These are phyloP conservation scores for Ceratorhiza oryzae-sativae DNA, from an alignment of 1,284 basidiomycete species.

Conservation along the genomic window DNA sequence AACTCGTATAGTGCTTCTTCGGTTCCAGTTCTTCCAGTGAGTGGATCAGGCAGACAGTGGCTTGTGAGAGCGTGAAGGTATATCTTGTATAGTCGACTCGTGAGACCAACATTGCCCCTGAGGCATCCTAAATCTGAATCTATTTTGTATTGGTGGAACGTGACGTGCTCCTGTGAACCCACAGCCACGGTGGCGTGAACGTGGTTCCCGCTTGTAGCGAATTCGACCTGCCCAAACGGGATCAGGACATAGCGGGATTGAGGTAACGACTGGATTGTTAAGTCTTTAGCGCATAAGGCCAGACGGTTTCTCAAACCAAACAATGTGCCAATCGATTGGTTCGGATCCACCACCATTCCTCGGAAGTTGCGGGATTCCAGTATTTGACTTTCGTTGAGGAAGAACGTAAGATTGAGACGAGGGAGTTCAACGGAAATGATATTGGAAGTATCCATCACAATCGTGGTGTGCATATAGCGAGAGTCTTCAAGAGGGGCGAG, in stretches of 20 bases:
- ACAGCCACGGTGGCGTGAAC: slow-evolving; percentile 6
- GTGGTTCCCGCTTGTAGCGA: slow-evolving; percentile 36
- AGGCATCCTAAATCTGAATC: slow-evolving; percentile 54
- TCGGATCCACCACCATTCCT: slow-evolving; percentile 46
- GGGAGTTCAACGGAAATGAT: slow-evolving; percentile 40
- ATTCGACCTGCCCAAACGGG: slow-evolving; percentile 51
- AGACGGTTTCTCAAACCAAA: slow-evolving; percentile 45
- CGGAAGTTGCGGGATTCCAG: slow-evolving; percentile 44
- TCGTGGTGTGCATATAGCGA: slow-evolving; percentile 15
- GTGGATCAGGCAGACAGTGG: slow-evolving; percentile 55
- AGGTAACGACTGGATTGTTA: not conserved
- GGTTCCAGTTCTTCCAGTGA: slow-evolving; percentile 56
- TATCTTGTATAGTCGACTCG: slow-evolving; percentile 53
- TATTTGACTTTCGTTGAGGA: slow-evolving; percentile 36
- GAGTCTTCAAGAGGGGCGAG: slow-evolving; percentile 28
- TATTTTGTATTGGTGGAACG: slow-evolving; percentile 51
- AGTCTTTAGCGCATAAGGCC: slow-evolving; percentile 34
- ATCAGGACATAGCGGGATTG: slow-evolving; percentile 49
- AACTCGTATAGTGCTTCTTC: slow-evolving; percentile 57
- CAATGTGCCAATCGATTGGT: slow-evolving; percentile 47
- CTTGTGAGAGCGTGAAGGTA: slow-evolving; percentile 59
- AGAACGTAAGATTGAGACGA: slow-evolving; percentile 43
- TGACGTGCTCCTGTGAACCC: not conserved
- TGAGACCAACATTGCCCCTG: slow-evolving; percentile 48
- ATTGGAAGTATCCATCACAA: not conserved